Base-by-base conservation (phyloP, 2,329 filamentous ascomycete genomes). In the Colletotrichum limetticola region DNA sequence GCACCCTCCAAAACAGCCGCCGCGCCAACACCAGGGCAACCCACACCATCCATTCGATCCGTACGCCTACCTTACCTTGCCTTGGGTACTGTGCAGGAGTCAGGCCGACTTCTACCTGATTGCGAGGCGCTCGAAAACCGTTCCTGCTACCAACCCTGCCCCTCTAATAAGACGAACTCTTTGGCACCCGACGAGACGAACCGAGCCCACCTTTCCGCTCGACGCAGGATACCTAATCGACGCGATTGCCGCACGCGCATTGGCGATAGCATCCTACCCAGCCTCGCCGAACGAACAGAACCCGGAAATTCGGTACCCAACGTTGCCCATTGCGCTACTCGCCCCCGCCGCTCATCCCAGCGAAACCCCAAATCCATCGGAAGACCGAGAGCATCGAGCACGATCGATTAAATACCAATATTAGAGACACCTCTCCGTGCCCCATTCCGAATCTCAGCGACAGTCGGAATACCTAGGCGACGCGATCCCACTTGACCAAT, bases 201-300 rank as follows among this genome's bases (percentile, higher is more conserved):
- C n/a, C 30, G 30, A 59, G 12, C 58, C 37, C 11, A n/a, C 30
- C 22, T 26, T 24, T 16, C 1, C 24, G 19, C 32, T 46, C 58
- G 19, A 16, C 14, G 14, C 35, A 19, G 12, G 3, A 19, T 42
- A 37, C 16, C 58, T 16, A 46, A 42, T 60, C 11, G 58, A 60
- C 22, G 60, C 60, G 60, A 63, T 26, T 12, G 26, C 30, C 42
- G 60, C 26, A 19, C 60, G 60, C 14, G 19, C 28, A 16, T 22
- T 30, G 30, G 49, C 30, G 61, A 64, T 64, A 55, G 61, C 46
- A 14, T 64, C 49, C 58, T 55, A 30, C 61, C 61, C 61, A 55
- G 61, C 61, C 61, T 55, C 24, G 61, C 61, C 46, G 24, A 16
- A 26, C 28, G 7, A 32, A 42, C 37, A 42, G n/a, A 26, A 11